Conservation (phyloP, 2,329 filamentous ascomycete species). For the Pseudopithomyces maydicus region DNA sequence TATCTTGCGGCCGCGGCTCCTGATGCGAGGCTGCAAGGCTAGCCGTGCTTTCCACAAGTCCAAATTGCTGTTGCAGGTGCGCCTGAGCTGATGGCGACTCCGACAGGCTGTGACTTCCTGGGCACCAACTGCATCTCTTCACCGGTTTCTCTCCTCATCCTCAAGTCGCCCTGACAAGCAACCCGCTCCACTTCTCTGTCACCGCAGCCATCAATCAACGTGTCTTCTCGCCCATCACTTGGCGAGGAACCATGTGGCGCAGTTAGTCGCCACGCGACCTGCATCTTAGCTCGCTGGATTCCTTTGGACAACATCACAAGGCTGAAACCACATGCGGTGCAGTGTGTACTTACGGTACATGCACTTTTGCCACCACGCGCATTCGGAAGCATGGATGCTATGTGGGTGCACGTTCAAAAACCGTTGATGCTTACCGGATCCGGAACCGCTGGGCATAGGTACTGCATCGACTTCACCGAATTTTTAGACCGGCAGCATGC, state of each 20-base stretch:
- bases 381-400: neutral
- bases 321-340: neutral
- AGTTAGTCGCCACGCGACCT: neutral
- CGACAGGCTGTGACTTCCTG: slow-evolving; percentile 2
- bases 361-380: slow-evolving; percentile 1
- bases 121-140: neutral
- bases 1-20: neutral
- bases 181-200: no score
- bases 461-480: neutral
- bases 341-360: no score
- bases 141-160: slow-evolving; percentile 5
- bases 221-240: neutral
- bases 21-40: neutral
- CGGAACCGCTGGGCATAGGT: neutral
- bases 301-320: slow-evolving; percentile 1
- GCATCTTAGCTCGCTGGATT: neutral
- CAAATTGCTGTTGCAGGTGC: slow-evolving; percentile 4
- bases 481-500: neutral
- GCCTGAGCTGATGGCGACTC: slow-evolving; percentile 5
- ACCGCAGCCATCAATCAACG: neutral
- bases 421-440: neutral
- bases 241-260: neutral
- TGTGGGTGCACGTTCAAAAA: neutral
- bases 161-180: neutral
- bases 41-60: neutral